Evolutionary conservation across 352 stramenopile genomes (phyloP), one percentile per base, ranked within the genome.

Genomic region (Saprolegnia parasitica): DNA sequence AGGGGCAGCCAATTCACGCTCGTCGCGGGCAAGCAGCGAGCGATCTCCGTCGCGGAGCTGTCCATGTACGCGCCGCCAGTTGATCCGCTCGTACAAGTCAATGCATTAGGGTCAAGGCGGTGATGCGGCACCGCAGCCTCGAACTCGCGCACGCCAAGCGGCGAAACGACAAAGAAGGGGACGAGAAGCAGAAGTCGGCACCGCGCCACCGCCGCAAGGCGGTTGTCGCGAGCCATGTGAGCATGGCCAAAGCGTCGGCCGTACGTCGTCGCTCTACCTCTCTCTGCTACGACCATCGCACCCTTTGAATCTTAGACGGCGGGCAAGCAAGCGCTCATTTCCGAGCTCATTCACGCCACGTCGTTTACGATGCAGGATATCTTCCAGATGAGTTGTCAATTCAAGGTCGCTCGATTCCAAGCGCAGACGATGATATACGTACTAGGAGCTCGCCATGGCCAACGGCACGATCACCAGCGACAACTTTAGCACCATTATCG

Each of bases 361-460:
- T 70, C 76, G 26, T 84, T 84, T 57, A 76, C 72, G 29, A 82
- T 76, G 47, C 56, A 76, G 21, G 72, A 78, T 62, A 81, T 84
- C 21, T 84, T 82, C 60, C 76, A 81, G 35, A 71, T 84, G 74
- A 84, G 78, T 40, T 77, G 78, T 63, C 75, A 77, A 73, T 84
- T 84, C 68, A 82, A 82, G 42, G 42, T 49, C 39, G 39, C 39
- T 8, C 39, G 39, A 8, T 46, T 46, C 15, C 39, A 16, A 15
- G 15, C 15, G 39, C 39, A 15, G 8, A 8, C 8, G 39, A 46
- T 46, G 39, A 8, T 46, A 8, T 16, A 15, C 8, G 8, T 8
- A 8, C 8, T n/a, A 49, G 47, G 67, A 75, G 40, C 76, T 80
- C n/a, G 78, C 78, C 1, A 73, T 73, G 20, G 45, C 72, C 4